A percentile compares a stretch with the other conserved stretches of the same genome.
These are phyloP conservation scores for Hortaea werneckii DNA, from an alignment of 2,329 filamentous ascomycete species.

Conservation along the genomic window DNA sequence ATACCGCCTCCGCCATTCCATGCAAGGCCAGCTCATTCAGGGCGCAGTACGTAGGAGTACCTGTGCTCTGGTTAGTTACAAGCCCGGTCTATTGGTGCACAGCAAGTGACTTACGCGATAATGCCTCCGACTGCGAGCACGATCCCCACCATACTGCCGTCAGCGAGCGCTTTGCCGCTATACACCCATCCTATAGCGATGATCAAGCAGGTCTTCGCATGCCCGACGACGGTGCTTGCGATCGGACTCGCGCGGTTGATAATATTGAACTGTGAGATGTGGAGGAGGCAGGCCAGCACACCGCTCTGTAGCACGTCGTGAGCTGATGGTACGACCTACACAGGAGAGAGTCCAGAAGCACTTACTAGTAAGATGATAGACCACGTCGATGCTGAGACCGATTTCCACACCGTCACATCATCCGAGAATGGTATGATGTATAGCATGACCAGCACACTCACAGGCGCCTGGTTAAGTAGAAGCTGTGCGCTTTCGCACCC, in stretches of 20 bases:
- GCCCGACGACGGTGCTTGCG: slow-evolving; percentile 25
- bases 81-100: too few relatives aligned
- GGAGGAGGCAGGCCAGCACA: slow-evolving; percentile 53
- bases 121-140: slow-evolving; percentile 24
- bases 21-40: not conserved
- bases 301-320: slow-evolving; percentile 42
- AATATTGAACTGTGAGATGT: slow-evolving; percentile 32
- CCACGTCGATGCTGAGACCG: slow-evolving; percentile 32
- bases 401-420: slow-evolving; percentile 47
- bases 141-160: slow-evolving; percentile 21
- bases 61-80: too few relatives aligned
- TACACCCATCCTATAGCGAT: slow-evolving; percentile 23
- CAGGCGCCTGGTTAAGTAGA: slow-evolving; percentile 56
- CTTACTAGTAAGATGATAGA: slow-evolving; percentile 48
- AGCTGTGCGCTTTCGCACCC: slow-evolving; percentile 60
- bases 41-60: too few relatives aligned
- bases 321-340: not conserved
- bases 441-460: slow-evolving; percentile 52
- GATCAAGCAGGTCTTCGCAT: slow-evolving; percentile 26
- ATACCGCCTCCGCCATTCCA: not conserved
- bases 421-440: slow-evolving; percentile 59
- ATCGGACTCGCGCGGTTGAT: slow-evolving; percentile 24
- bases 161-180: slow-evolving; percentile 15
- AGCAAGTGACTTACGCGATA: slow-evolving; percentile 11
- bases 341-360: not conserved